Evolutionary conservation across 805 yeast species (phyloP), one percentile per base, ranked within the genome.

Genomic region (Candida broadrunensis): DNA sequence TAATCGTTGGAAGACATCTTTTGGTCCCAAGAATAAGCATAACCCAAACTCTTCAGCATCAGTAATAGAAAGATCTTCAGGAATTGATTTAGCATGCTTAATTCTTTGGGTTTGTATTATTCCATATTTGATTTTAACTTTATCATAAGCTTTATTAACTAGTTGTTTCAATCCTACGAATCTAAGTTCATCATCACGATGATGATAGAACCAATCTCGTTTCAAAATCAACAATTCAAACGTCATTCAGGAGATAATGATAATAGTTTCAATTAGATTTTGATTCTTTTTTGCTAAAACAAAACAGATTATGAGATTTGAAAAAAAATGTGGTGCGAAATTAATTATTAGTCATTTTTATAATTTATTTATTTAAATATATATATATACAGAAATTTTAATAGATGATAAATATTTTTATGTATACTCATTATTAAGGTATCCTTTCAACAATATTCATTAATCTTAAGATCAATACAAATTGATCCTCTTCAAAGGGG

Each of bases 81-180:
- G 30, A 19, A 65, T 49, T 1, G 46, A 20, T 0, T 45, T 46
- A 1, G 48, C 41, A 21, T 48, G 20, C 35, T 67, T 64, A 20
- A 80, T 60, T 39, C 85, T 60, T 4, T 67, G 58, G 0, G 74
- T 58, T 13, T 48, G 45, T 15, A 80, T 66, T 6, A 75, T 51
- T 1, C 65, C 62, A 48, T 60, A 80, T 46, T 65, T 67, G 53
- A 44, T 65, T 41, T 73, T 58, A 8, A 76, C 73, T 43, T 71
- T 74, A 44, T 71, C 61, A 53, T 78, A 80, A 1, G 79, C 78
- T 40, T 66, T 62, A 51, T 80, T 80, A 42, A 80, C 55, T n/a
- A 73, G 41, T 6, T 52, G 42, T 5, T 51, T 42, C 23, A 72
- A 38, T 17, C 35, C 40, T 11, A 33, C 35, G 38, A 41, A 41